These are phyloP conservation scores for Cadophora malorum DNA, from an alignment of 2,329 filamentous ascomycete species.

Conservation along the genomic window DNA sequence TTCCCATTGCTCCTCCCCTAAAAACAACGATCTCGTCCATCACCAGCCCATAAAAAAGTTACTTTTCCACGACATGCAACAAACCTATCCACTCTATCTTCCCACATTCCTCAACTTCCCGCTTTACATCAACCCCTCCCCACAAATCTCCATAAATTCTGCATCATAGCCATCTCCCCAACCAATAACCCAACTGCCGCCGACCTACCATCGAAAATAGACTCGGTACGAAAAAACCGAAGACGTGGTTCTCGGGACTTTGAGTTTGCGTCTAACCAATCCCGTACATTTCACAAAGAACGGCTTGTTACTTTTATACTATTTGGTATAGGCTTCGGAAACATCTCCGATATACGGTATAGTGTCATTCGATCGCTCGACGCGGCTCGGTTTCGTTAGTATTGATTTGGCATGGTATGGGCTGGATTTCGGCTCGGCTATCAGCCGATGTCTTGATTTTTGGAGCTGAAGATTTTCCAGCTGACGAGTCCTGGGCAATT, in stretches of 20 bases:
- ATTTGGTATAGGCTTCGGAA: neutral
- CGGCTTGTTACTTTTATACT: too few relatives aligned
- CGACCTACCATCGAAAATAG: neutral
- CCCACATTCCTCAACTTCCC: too few relatives aligned
- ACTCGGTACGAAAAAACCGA: neutral
- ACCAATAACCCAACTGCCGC: neutral
- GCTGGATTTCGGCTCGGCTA: neutral
- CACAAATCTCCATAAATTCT: neutral
- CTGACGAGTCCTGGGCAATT: neutral
- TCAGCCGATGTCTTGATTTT: neutral
- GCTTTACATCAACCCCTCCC: neutral
- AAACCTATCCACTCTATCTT: neutral
- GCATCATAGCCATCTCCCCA: neutral
- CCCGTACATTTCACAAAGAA: neutral
- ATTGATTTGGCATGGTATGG: neutral
- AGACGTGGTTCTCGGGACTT: neutral
- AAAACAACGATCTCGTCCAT: neutral
- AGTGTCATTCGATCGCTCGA: too few relatives aligned
- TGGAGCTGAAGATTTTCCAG: neutral
- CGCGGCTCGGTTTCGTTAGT: neutral
- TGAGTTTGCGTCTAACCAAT: neutral
- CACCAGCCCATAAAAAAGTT: slow-evolving; percentile 3
- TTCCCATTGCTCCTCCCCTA: neutral
- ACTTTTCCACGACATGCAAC: slow-evolving; percentile 13
- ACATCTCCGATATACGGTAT: neutral